Percentiles rank a stretch among this genome's conserved stretches.
phyloP scores from a whole-genome alignment of 179 eudicot species.

The Patellifolia procumbens region DNA sequence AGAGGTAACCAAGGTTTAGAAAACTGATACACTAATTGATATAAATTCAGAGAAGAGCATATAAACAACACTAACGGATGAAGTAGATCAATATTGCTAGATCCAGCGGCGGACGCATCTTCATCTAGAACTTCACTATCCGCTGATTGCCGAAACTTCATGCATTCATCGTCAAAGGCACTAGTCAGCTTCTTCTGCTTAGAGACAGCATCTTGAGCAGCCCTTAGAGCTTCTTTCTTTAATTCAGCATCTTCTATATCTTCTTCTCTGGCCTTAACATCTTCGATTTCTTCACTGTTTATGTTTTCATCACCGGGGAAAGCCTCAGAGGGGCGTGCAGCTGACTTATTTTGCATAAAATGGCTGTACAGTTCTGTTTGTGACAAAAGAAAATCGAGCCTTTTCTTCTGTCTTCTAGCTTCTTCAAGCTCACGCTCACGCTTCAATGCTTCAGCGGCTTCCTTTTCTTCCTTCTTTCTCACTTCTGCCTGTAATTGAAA shows the following conservation, averaged over 20 bases:
- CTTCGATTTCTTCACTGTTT: conserved; percentile 52
- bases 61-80: conserved; percentile 71
- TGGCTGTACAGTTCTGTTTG: conserved; percentile 98
- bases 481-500: conserved; percentile 71
- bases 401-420: conserved; percentile 87
- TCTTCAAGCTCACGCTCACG: conserved; percentile 96
- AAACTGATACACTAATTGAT: not conserved
- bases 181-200: conserved; percentile 86
- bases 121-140: conserved; percentile 53
- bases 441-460: conserved; percentile 97
- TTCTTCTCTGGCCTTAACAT: conserved; percentile 59
- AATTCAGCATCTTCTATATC: conserved; percentile 86
- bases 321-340: conserved; percentile 55
- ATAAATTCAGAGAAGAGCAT: conserved; percentile 8
- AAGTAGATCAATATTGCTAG: conserved; percentile 84
- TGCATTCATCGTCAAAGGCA: conserved; percentile 88
- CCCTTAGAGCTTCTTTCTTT: conserved; percentile 85
- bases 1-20: conserved; percentile 16
- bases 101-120: conserved; percentile 63
- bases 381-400: conserved; percentile 88
- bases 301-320: conserved; percentile 43
- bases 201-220: conserved; percentile 97
- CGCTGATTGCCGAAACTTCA: conserved; percentile 61
- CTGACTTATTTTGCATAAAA: conserved; percentile 92
- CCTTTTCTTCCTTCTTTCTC: conserved; percentile 87